Conservation (phyloP, 768 basidiomycete genomes). For the Chalciporus chontae region DNA sequence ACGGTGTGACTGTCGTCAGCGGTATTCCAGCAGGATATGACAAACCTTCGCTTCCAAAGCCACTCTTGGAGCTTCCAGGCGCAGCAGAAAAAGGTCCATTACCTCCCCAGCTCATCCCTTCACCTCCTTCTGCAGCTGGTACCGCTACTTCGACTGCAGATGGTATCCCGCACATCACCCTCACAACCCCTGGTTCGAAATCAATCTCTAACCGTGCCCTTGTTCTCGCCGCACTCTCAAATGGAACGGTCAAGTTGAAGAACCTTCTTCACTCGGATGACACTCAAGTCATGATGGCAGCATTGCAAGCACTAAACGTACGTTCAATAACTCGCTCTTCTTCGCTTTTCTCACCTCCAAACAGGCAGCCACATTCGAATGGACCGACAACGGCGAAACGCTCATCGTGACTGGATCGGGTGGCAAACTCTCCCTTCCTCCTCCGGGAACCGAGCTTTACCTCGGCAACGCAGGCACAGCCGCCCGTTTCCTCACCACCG, state of each 20-base stretch:
- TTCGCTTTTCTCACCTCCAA: not conserved
- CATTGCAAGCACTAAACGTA: conserved; percentile 83
- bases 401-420: conserved; percentile 87
- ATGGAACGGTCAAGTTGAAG: conserved; percentile 81
- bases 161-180: conserved; percentile 39
- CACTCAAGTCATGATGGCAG: conserved; percentile 99
- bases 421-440: conserved; percentile 75
- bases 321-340: not conserved
- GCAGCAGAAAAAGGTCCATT: conserved; percentile 12
- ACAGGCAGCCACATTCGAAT: conserved; percentile 87
- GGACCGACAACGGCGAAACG: conserved; percentile 97
- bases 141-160: not conserved
- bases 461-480: conserved; percentile 98
- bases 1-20: conserved; percentile 73
- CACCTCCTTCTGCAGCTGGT: conserved; percentile 17
- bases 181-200: conserved; percentile 95
- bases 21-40: conserved; percentile 45
- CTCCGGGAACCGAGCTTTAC: conserved; percentile 83
- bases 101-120: conserved; percentile 18
- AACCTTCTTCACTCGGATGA: conserved; percentile 97
- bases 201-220: conserved; percentile 94
- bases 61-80: conserved; percentile 22
- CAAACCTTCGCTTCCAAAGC: conserved; percentile 46
- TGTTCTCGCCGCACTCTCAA: conserved; percentile 87
- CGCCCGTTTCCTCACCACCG: conserved; percentile 94